A percentile compares a stretch with the other conserved stretches of the same genome.
These are phyloP conservation scores for Phytophthora ohioensis DNA, from an alignment of 352 stramenopile species.

Conservation along the genomic window DNA sequence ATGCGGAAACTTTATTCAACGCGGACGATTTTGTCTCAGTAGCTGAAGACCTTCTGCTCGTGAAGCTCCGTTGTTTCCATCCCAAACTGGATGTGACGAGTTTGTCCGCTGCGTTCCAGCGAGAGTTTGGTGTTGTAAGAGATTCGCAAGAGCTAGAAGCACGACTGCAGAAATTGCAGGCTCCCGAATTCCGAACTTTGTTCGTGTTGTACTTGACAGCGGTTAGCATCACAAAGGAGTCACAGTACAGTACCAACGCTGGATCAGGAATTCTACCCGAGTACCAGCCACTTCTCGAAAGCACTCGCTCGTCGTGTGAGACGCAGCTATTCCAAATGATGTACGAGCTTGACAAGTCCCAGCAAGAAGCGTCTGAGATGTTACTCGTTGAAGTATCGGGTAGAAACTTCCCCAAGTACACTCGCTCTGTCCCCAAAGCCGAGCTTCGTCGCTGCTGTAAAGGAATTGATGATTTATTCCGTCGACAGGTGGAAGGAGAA, in stretches of 20 bases:
- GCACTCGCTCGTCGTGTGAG: conserved; percentile 63
- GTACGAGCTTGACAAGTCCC: conserved; percentile 70
- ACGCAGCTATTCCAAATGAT: conserved; percentile 69
- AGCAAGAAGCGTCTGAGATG: conserved; percentile 53
- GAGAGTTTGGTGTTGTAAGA: conserved; percentile 50
- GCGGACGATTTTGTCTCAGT: conserved; percentile 52
- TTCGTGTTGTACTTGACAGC: conserved; percentile 65
- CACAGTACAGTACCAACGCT: conserved; percentile 35
- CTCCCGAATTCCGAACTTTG: conserved; percentile 44
- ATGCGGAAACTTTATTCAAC: conserved; percentile 51
- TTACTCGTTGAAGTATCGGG: conserved; percentile 64
- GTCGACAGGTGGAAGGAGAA: conserved; percentile 27
- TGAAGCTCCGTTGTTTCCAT: conserved; percentile 68
- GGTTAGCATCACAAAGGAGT: conserved; percentile 48
- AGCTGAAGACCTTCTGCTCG: conserved; percentile 68
- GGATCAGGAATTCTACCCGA: conserved; percentile 49
- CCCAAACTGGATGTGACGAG: conserved; percentile 50
- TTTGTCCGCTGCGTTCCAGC: conserved; percentile 50
- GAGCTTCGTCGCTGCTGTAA: conserved; percentile 62
- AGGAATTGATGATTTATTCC: conserved; percentile 64
- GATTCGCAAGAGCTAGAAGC: conserved; percentile 47
- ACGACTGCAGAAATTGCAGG: conserved; percentile 52
- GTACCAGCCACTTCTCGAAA: conserved; percentile 61
- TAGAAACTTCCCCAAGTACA: conserved; percentile 73
- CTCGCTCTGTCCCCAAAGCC: conserved; percentile 52